Evolutionary conservation across 2,329 filamentous ascomycete genomes (phyloP), one percentile per base, ranked within the genome.

Genomic region (Paraphoma sp.): DNA sequence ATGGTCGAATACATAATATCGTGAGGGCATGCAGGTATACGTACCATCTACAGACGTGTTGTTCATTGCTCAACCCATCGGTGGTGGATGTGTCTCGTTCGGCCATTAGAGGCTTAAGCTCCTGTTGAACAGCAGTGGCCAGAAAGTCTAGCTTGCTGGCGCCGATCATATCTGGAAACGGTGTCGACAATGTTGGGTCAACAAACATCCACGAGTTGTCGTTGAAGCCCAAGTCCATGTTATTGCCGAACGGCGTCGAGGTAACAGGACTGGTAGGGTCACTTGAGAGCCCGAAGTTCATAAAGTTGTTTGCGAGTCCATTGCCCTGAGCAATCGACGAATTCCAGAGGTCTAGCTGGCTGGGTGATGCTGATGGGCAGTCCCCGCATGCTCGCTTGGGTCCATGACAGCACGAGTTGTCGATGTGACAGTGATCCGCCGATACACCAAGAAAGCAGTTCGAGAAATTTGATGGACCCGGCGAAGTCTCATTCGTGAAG

Each of bases 331-430:
- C 60, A 7, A 70, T 61, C 11, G 71, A 71, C 6, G 62, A 60
- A 42, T 67, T 67, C 70, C 70, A 73, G 1, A 70, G 28, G 18
- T 72, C 64, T 8, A 70, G 56, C 16, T 71, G 63, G 3, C 64
- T 57, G 41, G 67, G 63, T 28, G 71, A 62, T n/a, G 65, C 63
- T 17, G 59, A 64, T 9, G 67, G 62, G 33, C 54, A 64, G n/a
- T 74, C 69, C 36, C 67, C 71, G 53, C 71, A 74, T 14, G 65
- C 65, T 54, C 68, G 62, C 38, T 61, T 57, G 9, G 59, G 36
- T 2, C 70, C 71, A 63, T 76, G 73, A 48, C 73, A 76, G 47
- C 73, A 76, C 12, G 72, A 69, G 48, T 74, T 71, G 55, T 72
- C 68, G 29, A 73, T 67, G 51, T 76, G 73, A 62, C 73, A 76